phyloP scores from a whole-genome alignment of 164 flowering plant genomes.

The Annona cherimola region DNA sequence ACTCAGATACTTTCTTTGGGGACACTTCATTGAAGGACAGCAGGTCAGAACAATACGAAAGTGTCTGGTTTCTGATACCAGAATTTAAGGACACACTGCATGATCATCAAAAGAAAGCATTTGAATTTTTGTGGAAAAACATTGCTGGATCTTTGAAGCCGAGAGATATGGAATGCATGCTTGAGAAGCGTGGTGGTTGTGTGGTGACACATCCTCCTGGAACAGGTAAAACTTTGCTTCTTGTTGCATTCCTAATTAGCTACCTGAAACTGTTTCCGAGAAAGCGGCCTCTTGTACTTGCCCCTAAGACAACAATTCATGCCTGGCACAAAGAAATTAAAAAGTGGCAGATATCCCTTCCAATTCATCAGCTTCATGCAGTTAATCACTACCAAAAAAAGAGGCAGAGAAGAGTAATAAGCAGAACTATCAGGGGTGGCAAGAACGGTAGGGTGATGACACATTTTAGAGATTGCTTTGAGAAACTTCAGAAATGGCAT shows the following conservation, averaged over 20 bases:
- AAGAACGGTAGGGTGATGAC: conserved; percentile 46
- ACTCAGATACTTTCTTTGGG: conserved; percentile 19
- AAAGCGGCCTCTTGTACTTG: conserved; percentile 75
- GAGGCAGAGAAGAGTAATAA: conserved; percentile 16
- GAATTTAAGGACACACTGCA: conserved; percentile 52
- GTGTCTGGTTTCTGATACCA: conserved; percentile 81
- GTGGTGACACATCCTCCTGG: conserved; percentile 94
- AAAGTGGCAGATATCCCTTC: conserved; percentile 80
- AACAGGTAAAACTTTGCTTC: conserved; percentile 84
- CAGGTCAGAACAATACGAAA: conserved; percentile 25
- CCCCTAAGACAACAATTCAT: conserved; percentile 84
- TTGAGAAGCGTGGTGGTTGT: conserved; percentile 66
- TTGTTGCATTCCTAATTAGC: conserved; percentile 82
- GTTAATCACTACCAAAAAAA: conserved; percentile 42
- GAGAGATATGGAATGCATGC: conserved; percentile 36
- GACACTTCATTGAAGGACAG: conserved; percentile 13
- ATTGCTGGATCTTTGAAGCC: conserved; percentile 75
- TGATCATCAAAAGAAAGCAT: conserved; percentile 79
- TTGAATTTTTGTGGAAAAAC: conserved; percentile 85
- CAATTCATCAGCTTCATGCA: conserved; percentile 74
- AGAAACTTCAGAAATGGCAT: conserved; percentile 86
- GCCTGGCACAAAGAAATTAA: conserved; percentile 86
- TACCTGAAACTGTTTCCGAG: conserved; percentile 79
- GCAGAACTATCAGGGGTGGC: conserved; percentile 29
- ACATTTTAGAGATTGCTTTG: conserved; percentile 79